These are phyloP conservation scores for Zygosaccharomyces siamensis DNA, from an alignment of 805 yeast genomes.

Conservation along the genomic window DNA sequence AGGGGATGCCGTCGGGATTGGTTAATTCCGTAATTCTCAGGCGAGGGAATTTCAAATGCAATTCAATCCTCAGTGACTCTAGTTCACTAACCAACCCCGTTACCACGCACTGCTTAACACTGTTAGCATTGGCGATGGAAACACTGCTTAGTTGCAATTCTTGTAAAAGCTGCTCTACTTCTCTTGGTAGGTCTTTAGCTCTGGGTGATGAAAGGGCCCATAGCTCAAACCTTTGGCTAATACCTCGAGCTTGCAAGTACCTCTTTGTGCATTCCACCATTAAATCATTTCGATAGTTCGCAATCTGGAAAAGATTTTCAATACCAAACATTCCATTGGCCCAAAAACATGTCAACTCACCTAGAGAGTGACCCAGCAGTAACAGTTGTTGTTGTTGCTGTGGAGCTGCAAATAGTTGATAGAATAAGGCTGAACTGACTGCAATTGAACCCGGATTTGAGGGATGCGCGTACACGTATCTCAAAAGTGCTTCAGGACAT, in stretches of 20 bases:
- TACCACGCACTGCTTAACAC: slow-evolving; percentile 32
- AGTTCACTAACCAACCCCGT: slow-evolving; percentile 31
- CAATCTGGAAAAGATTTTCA: slow-evolving; percentile 30
- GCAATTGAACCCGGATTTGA: slow-evolving; percentile 34
- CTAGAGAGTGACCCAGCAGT: slow-evolving; percentile 35
- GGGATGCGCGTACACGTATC: slow-evolving; percentile 24
- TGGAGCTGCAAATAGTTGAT: slow-evolving; percentile 18
- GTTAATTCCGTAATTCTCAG: slow-evolving; percentile 28
- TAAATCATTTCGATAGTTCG: slow-evolving; percentile 32
- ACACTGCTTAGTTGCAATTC: slow-evolving; percentile 21
- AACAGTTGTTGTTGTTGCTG: slow-evolving; percentile 2
- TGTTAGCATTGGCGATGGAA: slow-evolving; percentile 32
- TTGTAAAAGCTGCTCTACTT: slow-evolving; percentile 19
- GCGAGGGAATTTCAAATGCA: slow-evolving; percentile 22
- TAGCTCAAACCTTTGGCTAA: slow-evolving; percentile 28
- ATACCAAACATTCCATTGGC: slow-evolving; percentile 26
- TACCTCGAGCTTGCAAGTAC: slow-evolving; percentile 25
- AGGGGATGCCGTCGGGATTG: slow-evolving; percentile 33
- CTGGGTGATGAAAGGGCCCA: slow-evolving; percentile 34
- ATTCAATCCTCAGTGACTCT: slow-evolving; percentile 23
- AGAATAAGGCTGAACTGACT: slow-evolving; percentile 29
- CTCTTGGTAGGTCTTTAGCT: slow-evolving; percentile 24
- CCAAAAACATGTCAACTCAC: slow-evolving; percentile 32
- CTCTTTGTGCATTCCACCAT: slow-evolving; percentile 32
- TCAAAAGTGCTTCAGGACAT: slow-evolving; percentile 21